Conservation (phyloP, 2,329 filamentous ascomycete species). For the Blastomyces silverae region DNA sequence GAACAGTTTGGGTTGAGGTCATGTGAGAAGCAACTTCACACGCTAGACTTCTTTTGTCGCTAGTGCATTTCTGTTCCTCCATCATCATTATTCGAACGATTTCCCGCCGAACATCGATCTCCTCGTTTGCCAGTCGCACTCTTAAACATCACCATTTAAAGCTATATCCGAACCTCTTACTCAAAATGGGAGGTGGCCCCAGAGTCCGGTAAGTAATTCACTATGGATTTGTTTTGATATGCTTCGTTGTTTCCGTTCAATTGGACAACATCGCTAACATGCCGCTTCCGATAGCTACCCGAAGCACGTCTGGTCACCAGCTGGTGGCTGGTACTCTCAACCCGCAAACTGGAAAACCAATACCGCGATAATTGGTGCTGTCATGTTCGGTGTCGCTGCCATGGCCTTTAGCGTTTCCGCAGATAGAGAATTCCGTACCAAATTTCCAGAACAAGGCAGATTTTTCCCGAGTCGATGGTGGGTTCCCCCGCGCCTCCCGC, state of each 20-base stretch:
- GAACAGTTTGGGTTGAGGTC: slow-evolving; percentile 32
- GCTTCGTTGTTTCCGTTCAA: slow-evolving; percentile 20
- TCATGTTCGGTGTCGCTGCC: slow-evolving; percentile 61
- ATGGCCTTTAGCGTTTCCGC: slow-evolving; percentile 67
- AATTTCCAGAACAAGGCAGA: slow-evolving; percentile 66
- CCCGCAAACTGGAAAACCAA: slow-evolving; percentile 93
- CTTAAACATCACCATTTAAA: slow-evolving; percentile 11
- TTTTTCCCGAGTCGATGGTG: slow-evolving; percentile 84
- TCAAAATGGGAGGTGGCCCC: slow-evolving; percentile 65
- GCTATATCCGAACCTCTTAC: slow-evolving; percentile 21
- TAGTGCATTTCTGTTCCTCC: slow-evolving; percentile 21
- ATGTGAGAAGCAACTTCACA: slow-evolving; percentile 29
- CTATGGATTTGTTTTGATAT: slow-evolving; percentile 45
- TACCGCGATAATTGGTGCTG: slow-evolving; percentile 66
- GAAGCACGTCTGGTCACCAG: slow-evolving; percentile 98
- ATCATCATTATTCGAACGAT: slow-evolving; percentile 3
- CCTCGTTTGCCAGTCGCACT: slow-evolving; percentile 15
- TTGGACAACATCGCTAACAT: slow-evolving; percentile 13
- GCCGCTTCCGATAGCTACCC: slow-evolving; percentile 62
- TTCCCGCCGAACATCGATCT: background rate
- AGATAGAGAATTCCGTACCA: slow-evolving; percentile 63
- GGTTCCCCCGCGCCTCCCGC: slow-evolving; percentile 29
- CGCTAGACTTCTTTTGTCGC: slow-evolving; percentile 26
- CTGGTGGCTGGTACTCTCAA: slow-evolving; percentile 95
- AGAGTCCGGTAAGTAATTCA: slow-evolving; percentile 58